Evolutionary conservation across 805 yeast species (phyloP).

Genomic region (Saturnispora sekii): DNA sequence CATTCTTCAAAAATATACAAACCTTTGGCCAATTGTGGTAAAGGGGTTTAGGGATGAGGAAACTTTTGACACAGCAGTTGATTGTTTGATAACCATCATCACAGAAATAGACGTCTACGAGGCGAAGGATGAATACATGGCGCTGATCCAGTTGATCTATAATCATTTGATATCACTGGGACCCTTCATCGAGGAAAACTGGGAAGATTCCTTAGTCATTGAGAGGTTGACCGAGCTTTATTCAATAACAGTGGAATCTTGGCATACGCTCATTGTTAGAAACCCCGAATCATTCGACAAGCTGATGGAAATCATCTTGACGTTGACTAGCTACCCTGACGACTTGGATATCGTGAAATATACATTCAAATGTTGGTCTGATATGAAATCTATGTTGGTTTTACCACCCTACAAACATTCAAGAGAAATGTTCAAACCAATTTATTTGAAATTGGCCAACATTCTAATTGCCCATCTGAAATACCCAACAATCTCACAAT

Average conservation of each 20-base stretch:
- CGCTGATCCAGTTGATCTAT: constrained; percentile 25
- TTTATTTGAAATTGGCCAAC: constrained; percentile 48
- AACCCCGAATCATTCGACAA: constrained; percentile 61
- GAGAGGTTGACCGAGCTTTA: constrained; percentile 67
- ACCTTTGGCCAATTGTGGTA: constrained; percentile 57
- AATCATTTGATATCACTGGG: constrained; percentile 57
- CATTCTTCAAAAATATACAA: constrained; percentile 50
- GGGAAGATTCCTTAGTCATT: constrained; percentile 55
- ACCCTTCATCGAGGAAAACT: constrained; percentile 37
- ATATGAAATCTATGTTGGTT: constrained; percentile 60
- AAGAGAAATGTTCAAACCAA: constrained; percentile 38
- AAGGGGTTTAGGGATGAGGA: constrained; percentile 47
- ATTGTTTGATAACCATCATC: constrained; percentile 74
- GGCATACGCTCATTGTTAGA: constrained; percentile 81
- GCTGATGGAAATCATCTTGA: constrained; percentile 61
- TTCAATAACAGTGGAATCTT: constrained; percentile 89
- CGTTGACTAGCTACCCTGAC: constrained; percentile 61
- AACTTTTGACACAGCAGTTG: constrained; percentile 76
- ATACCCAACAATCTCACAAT: constrained; percentile 47
- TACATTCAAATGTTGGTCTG: constrained; percentile 89
- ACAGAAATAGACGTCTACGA: constrained; percentile 75
- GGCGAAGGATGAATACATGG: constrained; percentile 45
- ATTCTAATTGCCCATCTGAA: constrained; percentile 60
- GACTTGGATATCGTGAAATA: constrained; percentile 85
- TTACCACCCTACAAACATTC: constrained; percentile 50